A percentile compares a stretch with the other conserved stretches of the same genome.
phyloP scores from a whole-genome alignment of 1,139 yeast species.

The Debaryomycetaceae sp. region DNA sequence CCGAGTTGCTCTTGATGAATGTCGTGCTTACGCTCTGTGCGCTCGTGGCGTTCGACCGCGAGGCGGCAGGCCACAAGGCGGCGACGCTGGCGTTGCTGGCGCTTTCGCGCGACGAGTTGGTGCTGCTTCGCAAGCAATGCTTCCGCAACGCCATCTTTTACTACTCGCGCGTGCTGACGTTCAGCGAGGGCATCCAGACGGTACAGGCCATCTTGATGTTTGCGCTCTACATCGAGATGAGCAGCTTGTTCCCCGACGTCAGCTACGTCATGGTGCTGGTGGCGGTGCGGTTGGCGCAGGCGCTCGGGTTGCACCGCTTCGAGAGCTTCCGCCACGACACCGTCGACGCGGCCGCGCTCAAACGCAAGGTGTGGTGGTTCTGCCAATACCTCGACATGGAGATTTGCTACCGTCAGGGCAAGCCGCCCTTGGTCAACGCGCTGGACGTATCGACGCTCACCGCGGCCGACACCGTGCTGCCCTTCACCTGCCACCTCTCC shows the following conservation, averaged over 20 bases:
- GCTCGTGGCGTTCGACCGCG: constrained; percentile 7
- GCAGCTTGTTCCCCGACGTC: constrained; percentile 17
- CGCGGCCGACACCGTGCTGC: constrained; percentile 9
- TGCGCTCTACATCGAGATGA: constrained; percentile 19
- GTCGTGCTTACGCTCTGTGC: constrained; percentile 10
- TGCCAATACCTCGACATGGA: constrained; percentile 22
- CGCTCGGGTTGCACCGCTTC: constrained; percentile 19
- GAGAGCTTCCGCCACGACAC: constrained; percentile 15
- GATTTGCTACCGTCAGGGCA: constrained; percentile 18
- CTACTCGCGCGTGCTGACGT: constrained; percentile 18
- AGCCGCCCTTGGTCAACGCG: constrained; percentile 18
- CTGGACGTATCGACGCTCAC: constrained; percentile 22
- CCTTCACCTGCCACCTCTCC: not conserved
- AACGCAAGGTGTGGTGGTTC: constrained; percentile 19
- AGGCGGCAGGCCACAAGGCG: not conserved
- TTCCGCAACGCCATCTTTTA: constrained; percentile 18
- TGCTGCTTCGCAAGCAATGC: constrained; percentile 13
- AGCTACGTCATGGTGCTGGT: constrained; percentile 17
- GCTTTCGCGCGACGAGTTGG: too few species aligned
- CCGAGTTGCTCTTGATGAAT: constrained; percentile 14
- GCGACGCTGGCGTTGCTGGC: too few species aligned
- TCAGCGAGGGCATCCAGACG: constrained; percentile 21
- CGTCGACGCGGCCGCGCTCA: constrained; percentile 10
- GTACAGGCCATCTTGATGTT: constrained; percentile 21
- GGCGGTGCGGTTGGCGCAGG: constrained; percentile 23